phyloP scores from a whole-genome alignment of 768 basidiomycete species.

The Mycena alexandri region DNA sequence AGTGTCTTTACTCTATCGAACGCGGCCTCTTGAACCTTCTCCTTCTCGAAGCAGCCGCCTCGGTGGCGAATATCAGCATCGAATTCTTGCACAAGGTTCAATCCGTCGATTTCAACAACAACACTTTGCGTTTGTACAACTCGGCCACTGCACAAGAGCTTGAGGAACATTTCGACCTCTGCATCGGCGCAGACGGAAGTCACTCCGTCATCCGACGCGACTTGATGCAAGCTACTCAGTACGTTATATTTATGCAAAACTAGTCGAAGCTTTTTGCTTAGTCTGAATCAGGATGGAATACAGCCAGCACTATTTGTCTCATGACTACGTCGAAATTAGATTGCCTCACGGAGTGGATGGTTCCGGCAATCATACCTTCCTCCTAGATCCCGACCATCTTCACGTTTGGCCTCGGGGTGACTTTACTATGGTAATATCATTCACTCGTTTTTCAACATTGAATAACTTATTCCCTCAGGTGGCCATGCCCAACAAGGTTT shows the following conservation, averaged over 20 bases:
- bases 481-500: conserved; percentile 82
- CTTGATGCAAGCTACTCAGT: conserved; percentile 81
- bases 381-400: conserved; percentile 80
- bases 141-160: conserved; percentile 45
- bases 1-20: conserved; percentile 82
- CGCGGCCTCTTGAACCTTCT: conserved; percentile 73
- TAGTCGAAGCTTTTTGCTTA: not conserved
- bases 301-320: conserved; percentile 81
- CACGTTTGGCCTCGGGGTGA: conserved; percentile 89
- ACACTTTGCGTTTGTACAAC: conserved; percentile 56
- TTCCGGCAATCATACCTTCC: conserved; percentile 59
- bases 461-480: conserved; percentile 40
- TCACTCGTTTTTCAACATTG: no score
- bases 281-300: conserved; percentile 70
- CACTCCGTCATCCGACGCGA: conserved; percentile 77
- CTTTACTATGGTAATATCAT: conserved; percentile 72
- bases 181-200: conserved; percentile 81
- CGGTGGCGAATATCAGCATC: conserved; percentile 58
- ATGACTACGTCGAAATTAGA: conserved; percentile 84
- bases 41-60: conserved; percentile 68
- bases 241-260: conserved; percentile 38
- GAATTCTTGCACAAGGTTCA: conserved; percentile 74
- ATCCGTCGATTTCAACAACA: conserved; percentile 66
- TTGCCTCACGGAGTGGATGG: conserved; percentile 68
- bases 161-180: conserved; percentile 63